Evolutionary conservation across 75 land plant species (phyloP), one percentile per base, ranked within the genome.

Genomic region (Pinus albicaulis): DNA sequence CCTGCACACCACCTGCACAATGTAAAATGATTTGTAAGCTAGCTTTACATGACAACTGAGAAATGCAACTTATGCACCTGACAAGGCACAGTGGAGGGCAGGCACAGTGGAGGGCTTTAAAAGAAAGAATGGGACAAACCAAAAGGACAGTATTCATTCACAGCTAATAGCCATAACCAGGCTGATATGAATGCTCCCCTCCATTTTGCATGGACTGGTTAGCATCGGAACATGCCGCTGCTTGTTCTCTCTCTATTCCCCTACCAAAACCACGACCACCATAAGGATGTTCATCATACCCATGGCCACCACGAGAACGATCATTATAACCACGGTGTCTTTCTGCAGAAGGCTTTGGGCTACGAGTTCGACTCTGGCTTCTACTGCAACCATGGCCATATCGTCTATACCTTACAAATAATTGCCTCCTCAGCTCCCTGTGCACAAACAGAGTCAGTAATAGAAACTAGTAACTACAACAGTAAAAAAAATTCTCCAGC

Each of bases 1-100:
- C 85, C 90, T 82, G 90, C 80, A 80, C 78, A 82, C 89, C 89
- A 87, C 87, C 90, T 88, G 87, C 90, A 88, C 90, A 88, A 79
- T 82, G 82, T 82, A 81, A 83, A 85, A 75, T 85, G 87, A 78
- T 36, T 73, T 55, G 84, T 88, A 77, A 88, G 87, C 82, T 77
- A 82, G 12, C 52, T 53, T 80, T 77, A 55, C 62, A 77, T 58
- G 44, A 58, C 71, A 19, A 68, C 68, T 41, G 22, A 38, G 22
- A 15, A 68, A 68, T n/a, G 52, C 52, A 68, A 68, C 48, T 52
- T 7, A 8, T 68, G 52, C 71, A 68, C 71, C 52, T 10, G 52
- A 38, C 71, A 68, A 34, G 48, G 38, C 7, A 38, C 52, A 38
- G 7, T 8, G 7, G 71, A 36, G 11, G 52, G 13, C 17, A 34